These are phyloP conservation scores for Candida sp. DNA, from an alignment of 1,139 yeast species.

Conservation along the genomic window DNA sequence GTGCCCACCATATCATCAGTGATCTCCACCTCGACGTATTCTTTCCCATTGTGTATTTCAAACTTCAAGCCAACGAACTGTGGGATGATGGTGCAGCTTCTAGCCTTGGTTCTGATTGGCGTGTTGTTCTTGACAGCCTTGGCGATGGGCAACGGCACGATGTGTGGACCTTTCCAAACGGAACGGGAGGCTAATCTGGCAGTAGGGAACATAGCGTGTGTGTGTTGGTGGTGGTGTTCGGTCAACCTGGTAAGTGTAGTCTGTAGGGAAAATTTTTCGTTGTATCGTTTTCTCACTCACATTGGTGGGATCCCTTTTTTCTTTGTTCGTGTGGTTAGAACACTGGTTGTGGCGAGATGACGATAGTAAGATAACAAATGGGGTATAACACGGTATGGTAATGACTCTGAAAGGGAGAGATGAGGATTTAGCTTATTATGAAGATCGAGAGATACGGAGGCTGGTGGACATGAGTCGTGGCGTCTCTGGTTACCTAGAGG, in stretches of 20 bases:
- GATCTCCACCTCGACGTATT: slow-evolving; percentile 86
- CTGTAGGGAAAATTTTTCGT: not conserved
- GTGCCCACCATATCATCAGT: slow-evolving; percentile 98
- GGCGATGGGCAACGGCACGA: slow-evolving; percentile 90
- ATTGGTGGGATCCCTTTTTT: not conserved
- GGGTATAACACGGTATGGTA: no score
- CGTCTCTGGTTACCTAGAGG: no score
- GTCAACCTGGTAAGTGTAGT: not conserved
- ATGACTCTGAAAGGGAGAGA: no score
- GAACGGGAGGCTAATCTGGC: slow-evolving; percentile 58
- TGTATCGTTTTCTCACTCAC: not conserved
- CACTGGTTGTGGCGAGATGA: not conserved
- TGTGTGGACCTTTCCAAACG: slow-evolving; percentile 94
- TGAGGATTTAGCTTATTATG: no score
- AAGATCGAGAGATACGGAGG: no score
- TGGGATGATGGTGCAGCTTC: slow-evolving; percentile 93
- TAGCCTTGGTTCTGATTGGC: slow-evolving; percentile 93
- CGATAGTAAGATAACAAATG: no score
- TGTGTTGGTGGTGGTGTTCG: not conserved
- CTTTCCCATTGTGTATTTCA: slow-evolving; percentile 96
- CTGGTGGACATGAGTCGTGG: no score
- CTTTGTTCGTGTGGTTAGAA: not conserved
- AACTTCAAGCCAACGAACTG: slow-evolving; percentile 94
- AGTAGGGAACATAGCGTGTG: slow-evolving; percentile 58
- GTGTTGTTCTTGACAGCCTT: slow-evolving; percentile 82